Evolutionary conservation across 768 basidiomycete genomes (phyloP).

Genomic region (Roridomyces roridus): DNA sequence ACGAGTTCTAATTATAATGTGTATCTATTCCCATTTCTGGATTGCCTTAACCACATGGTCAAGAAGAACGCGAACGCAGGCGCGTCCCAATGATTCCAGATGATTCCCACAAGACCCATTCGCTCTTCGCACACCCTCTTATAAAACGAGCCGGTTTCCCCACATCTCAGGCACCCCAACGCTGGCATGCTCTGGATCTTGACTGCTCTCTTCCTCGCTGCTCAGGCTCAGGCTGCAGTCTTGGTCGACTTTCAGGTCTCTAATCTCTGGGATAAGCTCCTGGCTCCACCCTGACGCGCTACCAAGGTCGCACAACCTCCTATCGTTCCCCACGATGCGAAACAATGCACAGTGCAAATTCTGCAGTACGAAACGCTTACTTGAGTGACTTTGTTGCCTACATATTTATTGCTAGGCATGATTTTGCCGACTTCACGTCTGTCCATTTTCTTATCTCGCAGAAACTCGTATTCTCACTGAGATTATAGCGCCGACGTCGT

Average conservation of each 20-base stretch:
- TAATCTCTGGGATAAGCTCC: neutral
- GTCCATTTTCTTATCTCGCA: slow-evolving; percentile 53
- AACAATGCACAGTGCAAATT: slow-evolving; percentile 69
- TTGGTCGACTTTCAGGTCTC: slow-evolving; percentile 75
- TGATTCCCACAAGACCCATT: neutral
- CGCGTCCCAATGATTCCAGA: neutral
- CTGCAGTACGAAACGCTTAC: slow-evolving; percentile 50
- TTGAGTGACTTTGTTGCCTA: neutral
- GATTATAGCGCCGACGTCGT: slow-evolving; percentile 64
- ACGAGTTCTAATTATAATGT: slow-evolving; percentile 57
- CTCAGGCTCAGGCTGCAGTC: slow-evolving; percentile 42
- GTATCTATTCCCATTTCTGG: slow-evolving; percentile 1
- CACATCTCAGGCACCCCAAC: too few relatives aligned
- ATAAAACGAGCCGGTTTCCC: slow-evolving; percentile 3
- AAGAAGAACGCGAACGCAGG: neutral
- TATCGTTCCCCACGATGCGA: slow-evolving; percentile 62
- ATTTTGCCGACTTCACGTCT: slow-evolving; percentile 70
- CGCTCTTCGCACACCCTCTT: neutral
- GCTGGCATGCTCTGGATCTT: slow-evolving; percentile 17
- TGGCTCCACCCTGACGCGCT: neutral
- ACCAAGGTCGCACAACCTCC: slow-evolving; percentile 71
- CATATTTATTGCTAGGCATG: slow-evolving; percentile 50
- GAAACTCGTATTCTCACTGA: neutral
- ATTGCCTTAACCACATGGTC: neutral
- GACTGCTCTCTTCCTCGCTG: slow-evolving; percentile 21